Evolutionary conservation across 352 stramenopile genomes (phyloP).

Genomic region (Discostella stelligera): DNA sequence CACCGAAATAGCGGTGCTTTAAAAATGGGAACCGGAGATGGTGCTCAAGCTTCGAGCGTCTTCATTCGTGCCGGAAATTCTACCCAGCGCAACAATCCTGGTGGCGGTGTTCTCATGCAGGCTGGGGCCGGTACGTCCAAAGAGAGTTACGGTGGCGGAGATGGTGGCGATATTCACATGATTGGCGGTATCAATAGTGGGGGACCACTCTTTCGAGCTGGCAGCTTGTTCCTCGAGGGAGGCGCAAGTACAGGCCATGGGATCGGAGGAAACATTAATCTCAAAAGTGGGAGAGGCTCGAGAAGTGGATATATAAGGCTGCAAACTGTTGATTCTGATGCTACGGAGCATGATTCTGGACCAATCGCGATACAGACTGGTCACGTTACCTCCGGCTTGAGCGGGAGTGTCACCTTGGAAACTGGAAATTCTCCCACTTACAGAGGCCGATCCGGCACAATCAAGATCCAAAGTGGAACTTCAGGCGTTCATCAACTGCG

Average conservation of each 20-base stretch:
- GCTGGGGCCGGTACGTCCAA: conserved; percentile 67
- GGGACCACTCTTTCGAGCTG: conserved; percentile 58
- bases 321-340: conserved; percentile 8
- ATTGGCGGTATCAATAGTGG: conserved; percentile 81
- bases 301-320: conserved; percentile 20
- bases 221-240: conserved; percentile 35
- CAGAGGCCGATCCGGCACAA: not conserved
- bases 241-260: conserved; percentile 22
- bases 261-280: conserved; percentile 32
- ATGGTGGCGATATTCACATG: conserved; percentile 87
- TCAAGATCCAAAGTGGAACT: conserved; percentile 23
- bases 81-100: conserved; percentile 46
- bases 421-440: conserved; percentile 26
- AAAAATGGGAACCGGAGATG: conserved; percentile 57
- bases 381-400: conserved; percentile 10
- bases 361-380: conserved; percentile 30
- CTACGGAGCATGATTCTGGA: conserved; percentile 16
- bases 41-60: conserved; percentile 9
- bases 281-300: conserved; percentile 5
- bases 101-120: conserved; percentile 69
- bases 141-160: conserved; percentile 57
- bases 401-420: conserved; percentile 21
- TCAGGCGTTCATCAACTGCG: conserved; percentile 17
- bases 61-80: conserved; percentile 57
- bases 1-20: conserved; percentile 55